Percentiles rank a stretch among this genome's conserved stretches.
Conservation (phyloP, 441 rosid genomes). For the Adansonia gregorii region DNA sequence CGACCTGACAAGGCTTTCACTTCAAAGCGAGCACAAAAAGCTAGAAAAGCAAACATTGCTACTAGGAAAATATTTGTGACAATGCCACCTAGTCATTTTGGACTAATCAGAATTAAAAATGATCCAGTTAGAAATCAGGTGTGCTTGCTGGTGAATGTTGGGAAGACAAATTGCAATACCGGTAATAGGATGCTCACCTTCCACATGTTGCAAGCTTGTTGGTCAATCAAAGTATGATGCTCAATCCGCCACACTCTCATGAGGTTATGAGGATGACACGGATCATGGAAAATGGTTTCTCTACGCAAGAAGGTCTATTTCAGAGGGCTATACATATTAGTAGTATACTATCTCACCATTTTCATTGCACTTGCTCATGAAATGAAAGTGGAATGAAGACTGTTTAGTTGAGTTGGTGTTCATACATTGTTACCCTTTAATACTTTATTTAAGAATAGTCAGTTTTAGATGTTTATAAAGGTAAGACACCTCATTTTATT, state of each 20-base stretch:
- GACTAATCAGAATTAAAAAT: constrained; percentile 75
- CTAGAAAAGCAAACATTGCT: constrained; percentile 83
- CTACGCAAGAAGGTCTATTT: constrained; percentile 82
- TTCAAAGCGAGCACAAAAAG: constrained; percentile 65
- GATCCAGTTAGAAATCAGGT: constrained; percentile 73
- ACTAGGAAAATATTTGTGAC: constrained; percentile 82
- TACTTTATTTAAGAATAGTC: not conserved
- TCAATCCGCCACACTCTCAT: constrained; percentile 84
- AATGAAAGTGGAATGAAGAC: not conserved
- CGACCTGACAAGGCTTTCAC: constrained; percentile 78
- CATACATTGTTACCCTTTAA: not conserved
- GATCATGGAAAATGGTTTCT: constrained; percentile 97
- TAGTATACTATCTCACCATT: not conserved
- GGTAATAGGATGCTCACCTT: constrained; percentile 87
- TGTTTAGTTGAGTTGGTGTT: not conserved
- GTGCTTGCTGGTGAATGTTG: constrained; percentile 81
- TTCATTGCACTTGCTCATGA: not conserved
- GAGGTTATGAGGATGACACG: constrained; percentile 83
- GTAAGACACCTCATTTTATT: too few relatives aligned
- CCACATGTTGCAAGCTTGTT: constrained; percentile 79
- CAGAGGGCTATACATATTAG: not conserved
- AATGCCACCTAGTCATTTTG: constrained; percentile 73
- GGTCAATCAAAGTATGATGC: constrained; percentile 75
- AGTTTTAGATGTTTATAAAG: not conserved
- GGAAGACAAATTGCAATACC: constrained; percentile 67